Evolutionary conservation across 352 stramenopile genomes (phyloP), one percentile per base, ranked within the genome.

Genomic region (Pythium vanterpoolii): DNA sequence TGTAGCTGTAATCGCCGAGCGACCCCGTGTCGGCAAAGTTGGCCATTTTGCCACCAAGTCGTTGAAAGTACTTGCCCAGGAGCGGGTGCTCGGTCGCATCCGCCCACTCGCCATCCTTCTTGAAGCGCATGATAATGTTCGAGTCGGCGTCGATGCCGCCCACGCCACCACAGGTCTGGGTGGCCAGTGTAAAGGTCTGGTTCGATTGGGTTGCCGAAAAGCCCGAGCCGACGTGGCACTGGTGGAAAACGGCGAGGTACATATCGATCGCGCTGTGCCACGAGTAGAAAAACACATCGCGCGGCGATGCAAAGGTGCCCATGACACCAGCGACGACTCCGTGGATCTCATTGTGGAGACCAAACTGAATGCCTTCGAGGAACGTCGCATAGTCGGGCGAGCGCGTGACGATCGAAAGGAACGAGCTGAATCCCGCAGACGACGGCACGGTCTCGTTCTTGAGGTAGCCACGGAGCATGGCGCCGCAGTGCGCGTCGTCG

Each of bases 1-100:
- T 76, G 76, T 90, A 90, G 62, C 74, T 79, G 64, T 83, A 86
- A 60, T 87, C 73, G 16, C 75, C 78, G n/a, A 90, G 74, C 64
- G 81, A 71, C 51, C 73, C 62, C 21, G 83, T 72, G 60, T 88
- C 78, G 16, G 50, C 77, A 59, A 86, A 86, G 62, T 86, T 77
- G 73, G 74, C 83, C 47, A 76, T 77, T 21, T 80, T 69, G 51
- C 69, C 74, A 27, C 78, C 76, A 5, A 85, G 68, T 50, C 76
- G 71, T 16, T 59, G 61, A 42, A 90, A 90, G 71, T 83, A 90
- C 57, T 78, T 65, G 54, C 77, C 78, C n/a, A 89, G 64, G 27
- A 66, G 74, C 36, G 78, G 78, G 68, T 90, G 79, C 48, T 87
- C 58, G 23, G 79, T 63, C 11, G 65, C 79, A 54, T 89, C 79